A percentile compares a stretch with the other conserved stretches of the same genome.
phyloP scores from a whole-genome alignment of 2,329 filamentous ascomycete genomes.

The Davidsoniella neocaledoniae region DNA sequence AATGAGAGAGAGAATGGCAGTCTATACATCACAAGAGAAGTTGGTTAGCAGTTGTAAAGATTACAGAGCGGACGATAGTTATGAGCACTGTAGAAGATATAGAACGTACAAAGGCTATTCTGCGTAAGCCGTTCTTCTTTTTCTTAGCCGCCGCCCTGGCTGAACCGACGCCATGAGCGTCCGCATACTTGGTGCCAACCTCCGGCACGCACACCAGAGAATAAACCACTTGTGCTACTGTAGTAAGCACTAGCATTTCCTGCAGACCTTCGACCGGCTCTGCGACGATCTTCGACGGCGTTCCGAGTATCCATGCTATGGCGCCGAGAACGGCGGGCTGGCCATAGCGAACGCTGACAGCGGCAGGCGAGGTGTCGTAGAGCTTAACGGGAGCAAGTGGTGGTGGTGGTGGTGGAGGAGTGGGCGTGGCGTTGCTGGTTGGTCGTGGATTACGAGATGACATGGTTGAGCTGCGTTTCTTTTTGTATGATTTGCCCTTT shows the following conservation, averaged over 20 bases:
- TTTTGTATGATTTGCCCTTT: too few species aligned
- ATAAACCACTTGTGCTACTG: conserved; percentile 46
- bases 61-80: neutral
- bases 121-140: conserved; percentile 23
- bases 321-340: conserved; percentile 53
- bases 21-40: neutral
- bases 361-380: neutral
- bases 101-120: conserved; percentile 25
- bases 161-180: too few species aligned
- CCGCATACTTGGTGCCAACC: conserved; percentile 28
- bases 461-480: too few species aligned
- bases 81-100: conserved; percentile 27
- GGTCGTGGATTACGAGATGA: too few species aligned
- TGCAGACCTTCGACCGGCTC: conserved; percentile 51
- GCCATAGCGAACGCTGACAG: neutral
- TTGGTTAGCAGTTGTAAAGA: neutral
- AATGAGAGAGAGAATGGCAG: conserved; percentile 24
- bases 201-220: conserved; percentile 46
- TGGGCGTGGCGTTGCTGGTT: too few species aligned
- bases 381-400: conserved; percentile 5
- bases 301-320: conserved; percentile 18
- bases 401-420: neutral
- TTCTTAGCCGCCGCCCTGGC: neutral
- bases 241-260: conserved; percentile 43
- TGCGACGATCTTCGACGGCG: conserved; percentile 34